phyloP scores from a whole-genome alignment of 441 rosid genomes.

The Croton setiger region DNA sequence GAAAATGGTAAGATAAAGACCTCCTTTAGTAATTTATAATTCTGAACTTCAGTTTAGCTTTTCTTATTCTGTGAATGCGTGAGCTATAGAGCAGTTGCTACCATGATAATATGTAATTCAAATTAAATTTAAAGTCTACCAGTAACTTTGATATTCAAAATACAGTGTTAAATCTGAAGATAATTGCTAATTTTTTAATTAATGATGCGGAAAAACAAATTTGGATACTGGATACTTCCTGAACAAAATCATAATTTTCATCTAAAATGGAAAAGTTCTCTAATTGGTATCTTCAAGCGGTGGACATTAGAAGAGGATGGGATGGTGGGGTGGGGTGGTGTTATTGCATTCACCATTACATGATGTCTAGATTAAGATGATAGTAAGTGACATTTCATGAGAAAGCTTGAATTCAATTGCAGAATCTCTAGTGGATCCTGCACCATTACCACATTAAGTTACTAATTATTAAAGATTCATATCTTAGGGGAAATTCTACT shows the following conservation, averaged over 20 bases:
- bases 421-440: neutral
- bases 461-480: neutral
- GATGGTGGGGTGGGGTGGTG: neutral
- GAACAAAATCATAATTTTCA: neutral
- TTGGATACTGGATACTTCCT: neutral
- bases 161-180: neutral
- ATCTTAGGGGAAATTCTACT: neutral
- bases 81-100: neutral
- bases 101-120: neutral
- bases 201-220: neutral
- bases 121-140: neutral
- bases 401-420: neutral
- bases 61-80: neutral
- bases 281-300: neutral
- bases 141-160: neutral
- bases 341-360: neutral
- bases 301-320: neutral
- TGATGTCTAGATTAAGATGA: neutral
- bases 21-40: neutral
- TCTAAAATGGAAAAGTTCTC: neutral
- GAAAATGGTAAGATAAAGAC: conserved; percentile 51
- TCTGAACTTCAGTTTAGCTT: neutral
- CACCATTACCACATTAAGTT: neutral
- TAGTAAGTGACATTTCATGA: neutral
- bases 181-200: neutral